These are phyloP conservation scores for Priceomyces fermenticarens DNA, from an alignment of 805 yeast genomes.

Conservation along the genomic window DNA sequence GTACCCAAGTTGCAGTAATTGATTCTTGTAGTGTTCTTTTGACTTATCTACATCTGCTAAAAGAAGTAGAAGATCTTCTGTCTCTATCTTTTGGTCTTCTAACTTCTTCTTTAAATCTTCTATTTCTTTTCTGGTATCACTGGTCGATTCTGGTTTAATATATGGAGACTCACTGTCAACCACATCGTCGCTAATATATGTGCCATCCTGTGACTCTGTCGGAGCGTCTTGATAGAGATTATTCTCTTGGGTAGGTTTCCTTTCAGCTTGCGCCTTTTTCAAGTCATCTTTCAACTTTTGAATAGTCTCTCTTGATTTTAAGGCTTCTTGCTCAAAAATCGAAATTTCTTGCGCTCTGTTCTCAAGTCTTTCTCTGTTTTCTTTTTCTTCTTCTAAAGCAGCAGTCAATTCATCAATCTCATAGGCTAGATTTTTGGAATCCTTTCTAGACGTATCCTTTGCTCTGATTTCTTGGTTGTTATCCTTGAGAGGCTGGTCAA, in stretches of 20 bases:
- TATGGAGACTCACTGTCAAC: too few relatives aligned
- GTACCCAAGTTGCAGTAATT: slow-evolving; percentile 51
- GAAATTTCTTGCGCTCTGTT: too few relatives aligned
- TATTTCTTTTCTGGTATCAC: background rate
- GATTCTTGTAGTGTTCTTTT: slow-evolving; percentile 53
- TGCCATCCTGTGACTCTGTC: too few relatives aligned
- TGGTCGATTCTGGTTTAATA: too few relatives aligned
- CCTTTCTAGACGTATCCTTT: background rate
- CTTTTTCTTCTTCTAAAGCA: too few relatives aligned
- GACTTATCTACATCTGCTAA: slow-evolving; percentile 76
- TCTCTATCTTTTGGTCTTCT: slow-evolving; percentile 47
- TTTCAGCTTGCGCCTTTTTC: slow-evolving; percentile 6
- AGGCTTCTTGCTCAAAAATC: too few relatives aligned
- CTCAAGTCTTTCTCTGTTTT: too few relatives aligned
- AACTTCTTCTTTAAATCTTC: background rate
- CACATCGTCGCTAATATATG: too few relatives aligned
- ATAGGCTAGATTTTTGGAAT: background rate
- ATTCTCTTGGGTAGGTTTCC: too few relatives aligned
- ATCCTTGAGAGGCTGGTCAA: too few relatives aligned
- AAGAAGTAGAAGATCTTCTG: slow-evolving; percentile 74
- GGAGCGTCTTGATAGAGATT: too few relatives aligned
- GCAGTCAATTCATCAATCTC: background rate
- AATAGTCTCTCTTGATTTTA: too few relatives aligned
- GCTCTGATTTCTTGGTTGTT: background rate
- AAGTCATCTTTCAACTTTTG: slow-evolving; percentile 6